phyloP scores from a whole-genome alignment of 139 green algal genomes.

The Picochlorum costavermella region DNA sequence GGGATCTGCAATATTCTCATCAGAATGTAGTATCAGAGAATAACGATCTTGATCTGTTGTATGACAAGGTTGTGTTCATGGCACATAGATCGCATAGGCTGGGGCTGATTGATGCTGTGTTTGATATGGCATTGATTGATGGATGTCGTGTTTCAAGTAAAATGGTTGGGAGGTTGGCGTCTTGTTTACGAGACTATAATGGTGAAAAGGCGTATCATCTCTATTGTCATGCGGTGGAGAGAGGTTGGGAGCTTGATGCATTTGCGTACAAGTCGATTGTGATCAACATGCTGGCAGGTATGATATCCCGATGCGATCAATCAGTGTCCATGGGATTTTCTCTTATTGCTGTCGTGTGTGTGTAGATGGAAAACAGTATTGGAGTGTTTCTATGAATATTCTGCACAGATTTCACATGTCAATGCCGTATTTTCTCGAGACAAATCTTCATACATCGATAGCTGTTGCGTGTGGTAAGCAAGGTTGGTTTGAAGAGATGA shows the following conservation, averaged over 20 bases:
- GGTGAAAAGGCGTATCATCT: neutral
- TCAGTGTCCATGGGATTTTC: neutral
- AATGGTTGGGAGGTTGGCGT: neutral
- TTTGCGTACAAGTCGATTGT: neutral
- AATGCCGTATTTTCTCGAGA: constrained; percentile 1
- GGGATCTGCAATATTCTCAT: too few species aligned
- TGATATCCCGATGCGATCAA: neutral
- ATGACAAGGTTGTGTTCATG: too few species aligned
- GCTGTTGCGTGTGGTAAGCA: constrained; percentile 1
- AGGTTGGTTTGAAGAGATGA: constrained; percentile 6
- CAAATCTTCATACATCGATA: constrained; percentile 8
- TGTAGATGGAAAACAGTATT: neutral
- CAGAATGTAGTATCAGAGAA: too few species aligned
- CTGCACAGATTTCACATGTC: constrained; percentile 5
- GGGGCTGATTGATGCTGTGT: neutral
- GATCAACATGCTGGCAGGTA: neutral
- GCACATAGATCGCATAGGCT: neutral
- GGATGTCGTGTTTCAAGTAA: neutral
- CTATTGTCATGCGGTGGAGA: neutral
- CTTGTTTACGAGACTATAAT: neutral
- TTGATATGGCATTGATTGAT: neutral
- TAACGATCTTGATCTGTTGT: too few species aligned
- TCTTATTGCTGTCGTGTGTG: neutral
- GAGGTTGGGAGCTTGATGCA: neutral
- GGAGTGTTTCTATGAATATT: neutral